These are phyloP conservation scores for Microthlaspi erraticum DNA, from an alignment of 345 rosid genomes.

Conservation along the genomic window DNA sequence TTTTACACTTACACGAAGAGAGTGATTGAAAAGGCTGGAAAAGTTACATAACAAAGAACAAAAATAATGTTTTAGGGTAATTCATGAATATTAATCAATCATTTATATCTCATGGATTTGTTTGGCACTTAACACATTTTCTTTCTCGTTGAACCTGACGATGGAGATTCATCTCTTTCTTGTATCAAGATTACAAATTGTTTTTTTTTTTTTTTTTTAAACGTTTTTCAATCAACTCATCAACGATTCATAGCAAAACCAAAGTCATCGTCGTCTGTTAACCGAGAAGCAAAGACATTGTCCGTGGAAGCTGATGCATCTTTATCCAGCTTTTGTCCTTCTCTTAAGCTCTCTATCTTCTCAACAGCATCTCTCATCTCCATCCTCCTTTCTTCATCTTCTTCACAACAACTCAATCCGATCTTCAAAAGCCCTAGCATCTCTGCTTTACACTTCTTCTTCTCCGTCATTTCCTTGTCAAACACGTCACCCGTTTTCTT, in stretches of 20 bases:
- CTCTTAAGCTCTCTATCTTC: conserved; percentile 54
- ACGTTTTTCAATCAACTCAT: conserved; percentile 8
- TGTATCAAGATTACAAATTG: conserved; percentile 16
- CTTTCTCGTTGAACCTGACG: conserved; percentile 13
- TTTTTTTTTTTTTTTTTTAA: background rate
- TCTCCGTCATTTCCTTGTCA: conserved; percentile 64
- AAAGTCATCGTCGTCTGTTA: conserved; percentile 43
- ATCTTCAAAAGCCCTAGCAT: conserved; percentile 69
- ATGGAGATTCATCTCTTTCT: background rate
- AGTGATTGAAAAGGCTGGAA: conserved; percentile 10
- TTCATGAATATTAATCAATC: background rate
- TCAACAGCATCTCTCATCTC: conserved; percentile 57
- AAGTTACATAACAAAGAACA: conserved; percentile 17
- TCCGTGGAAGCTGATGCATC: conserved; percentile 27
- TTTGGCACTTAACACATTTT: background rate
- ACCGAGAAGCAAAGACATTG: conserved; percentile 40
- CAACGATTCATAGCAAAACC: conserved; percentile 43
- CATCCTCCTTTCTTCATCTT: conserved; percentile 56
- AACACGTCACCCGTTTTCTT: conserved; percentile 62
- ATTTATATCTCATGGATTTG: conserved; percentile 1
- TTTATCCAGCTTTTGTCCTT: conserved; percentile 37
- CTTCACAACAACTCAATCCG: conserved; percentile 77
- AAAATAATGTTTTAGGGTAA: background rate
- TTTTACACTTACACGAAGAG: conserved; percentile 21
- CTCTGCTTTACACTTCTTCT: conserved; percentile 56